Evolutionary conservation across 228 moss, liverwort and hornwort species (phyloP), one percentile per base, ranked within the genome.

Genomic region (Sphagnum magellanicum): DNA sequence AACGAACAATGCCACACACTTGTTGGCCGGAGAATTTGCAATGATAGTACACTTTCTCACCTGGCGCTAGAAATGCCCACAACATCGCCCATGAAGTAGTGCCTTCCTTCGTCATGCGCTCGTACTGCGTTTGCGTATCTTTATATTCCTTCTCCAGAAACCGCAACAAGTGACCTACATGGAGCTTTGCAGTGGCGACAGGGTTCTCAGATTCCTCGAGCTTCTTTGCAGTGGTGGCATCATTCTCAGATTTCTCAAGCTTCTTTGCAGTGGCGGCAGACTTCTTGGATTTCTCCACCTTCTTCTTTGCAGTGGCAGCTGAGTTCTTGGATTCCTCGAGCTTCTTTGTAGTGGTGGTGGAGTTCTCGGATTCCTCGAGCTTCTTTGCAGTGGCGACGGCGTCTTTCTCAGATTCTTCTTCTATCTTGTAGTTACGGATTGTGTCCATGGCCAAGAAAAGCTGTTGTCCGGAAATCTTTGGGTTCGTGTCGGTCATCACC

Each of bases 141-240:
- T 77, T 77, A 74, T 79, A 92, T 68, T 89, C 85, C 5, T 49
- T 70, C 55, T 85, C 80, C 50, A 92, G 64, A 66, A 89, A 92
- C 5, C 86, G 81, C 32, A 85, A 46, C 70, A 92, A 66, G 72
- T 92, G 92, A 4, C 63, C 77, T 49, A 87, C 13, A 53, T 88
- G 89, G 11, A 73, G 59, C 10, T 69, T 52, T 6, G 71, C 80
- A 59, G 66, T 69, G 46, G 53, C 69, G 32, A 32, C 32, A 32
- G 32, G 0, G 32, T 32, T 32, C 49, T 74, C 77, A 50, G 59
- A 15, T 5, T 69, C 52, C 13, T 63, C 5, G 5, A 59, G 3
- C 32, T 32, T 32, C 32, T 32, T 32, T 3, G 32, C 32, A 32
- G 32, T 32, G 32, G 32, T 32, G 32, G 1, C 32, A 32, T 32